phyloP scores from a whole-genome alignment of 192 early-diverging fungal genomes.

The Rhizophagus clarus region DNA sequence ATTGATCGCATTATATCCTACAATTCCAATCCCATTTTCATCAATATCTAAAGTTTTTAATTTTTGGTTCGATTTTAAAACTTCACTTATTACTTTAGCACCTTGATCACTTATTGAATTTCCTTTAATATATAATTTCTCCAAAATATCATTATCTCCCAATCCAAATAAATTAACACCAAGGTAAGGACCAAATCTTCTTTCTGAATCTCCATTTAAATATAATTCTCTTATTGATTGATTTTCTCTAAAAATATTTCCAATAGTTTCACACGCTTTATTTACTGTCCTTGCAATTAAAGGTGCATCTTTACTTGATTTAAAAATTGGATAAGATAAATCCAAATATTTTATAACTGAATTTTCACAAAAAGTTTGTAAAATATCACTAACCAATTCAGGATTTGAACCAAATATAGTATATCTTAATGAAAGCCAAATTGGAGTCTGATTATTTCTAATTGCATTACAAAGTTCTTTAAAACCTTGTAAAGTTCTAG shows the following conservation, averaged over 20 bases:
- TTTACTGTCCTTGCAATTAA: not conserved
- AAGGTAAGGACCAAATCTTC: constrained; percentile 1
- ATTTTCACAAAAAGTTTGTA: constrained; percentile 12
- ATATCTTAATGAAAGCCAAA: constrained; percentile 16
- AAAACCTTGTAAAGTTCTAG: not conserved
- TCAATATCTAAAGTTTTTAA: constrained; percentile 7
- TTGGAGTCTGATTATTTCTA: constrained; percentile 15
- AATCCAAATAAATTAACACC: not conserved
- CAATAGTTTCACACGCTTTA: constrained; percentile 10
- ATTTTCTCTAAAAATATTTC: constrained; percentile 1
- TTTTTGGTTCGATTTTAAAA: not conserved
- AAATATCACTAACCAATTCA: not conserved
- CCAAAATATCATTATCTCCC: not conserved
- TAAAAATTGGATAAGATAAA: constrained; percentile 11
- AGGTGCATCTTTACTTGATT: not conserved
- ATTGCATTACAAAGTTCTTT: constrained; percentile 10
- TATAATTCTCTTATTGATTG: not conserved
- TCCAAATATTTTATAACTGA: not conserved
- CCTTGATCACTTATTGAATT: constrained; percentile 5
- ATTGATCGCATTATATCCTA: not conserved
- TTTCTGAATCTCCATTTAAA: not conserved
- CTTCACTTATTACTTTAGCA: not conserved
- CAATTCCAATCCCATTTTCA: constrained; percentile 26
- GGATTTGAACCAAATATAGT: not conserved
- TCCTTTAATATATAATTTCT: constrained; percentile 17